A percentile compares a stretch with the other conserved stretches of the same genome.
Conservation (phyloP, 164 flowering plant species). For the Umbilicus rupestris region DNA sequence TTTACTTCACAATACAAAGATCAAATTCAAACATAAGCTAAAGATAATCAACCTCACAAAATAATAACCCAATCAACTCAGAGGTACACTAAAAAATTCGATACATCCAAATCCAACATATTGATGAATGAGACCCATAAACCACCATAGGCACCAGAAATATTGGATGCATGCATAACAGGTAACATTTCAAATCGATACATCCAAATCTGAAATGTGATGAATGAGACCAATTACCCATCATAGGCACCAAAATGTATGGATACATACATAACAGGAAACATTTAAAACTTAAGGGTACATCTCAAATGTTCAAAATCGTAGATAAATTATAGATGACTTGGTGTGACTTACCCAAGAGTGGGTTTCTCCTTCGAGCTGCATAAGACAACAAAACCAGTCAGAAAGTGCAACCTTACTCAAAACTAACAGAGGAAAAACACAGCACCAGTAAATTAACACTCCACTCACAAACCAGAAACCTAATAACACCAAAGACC, state of each 20-base stretch:
- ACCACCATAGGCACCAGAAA: no score
- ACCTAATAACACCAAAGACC: background rate
- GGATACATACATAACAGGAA: background rate
- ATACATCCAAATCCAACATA: no score
- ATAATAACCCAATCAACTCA: no score
- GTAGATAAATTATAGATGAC: background rate
- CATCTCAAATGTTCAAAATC: background rate
- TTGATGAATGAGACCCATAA: no score
- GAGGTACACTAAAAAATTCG: no score
- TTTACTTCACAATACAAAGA: background rate
- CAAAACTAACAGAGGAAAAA: slow-evolving; percentile 3
- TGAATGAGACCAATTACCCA: background rate
- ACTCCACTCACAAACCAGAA: no score
- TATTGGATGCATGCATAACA: no score
- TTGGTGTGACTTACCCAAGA: slow-evolving; percentile 61
- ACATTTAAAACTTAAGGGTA: background rate
- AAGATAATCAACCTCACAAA: background rate
- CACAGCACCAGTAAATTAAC: no score
- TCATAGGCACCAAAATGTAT: background rate
- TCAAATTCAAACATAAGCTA: background rate
- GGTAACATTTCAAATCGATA: no score
- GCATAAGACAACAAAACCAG: slow-evolving; percentile 17
- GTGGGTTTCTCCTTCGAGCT: slow-evolving; percentile 99
- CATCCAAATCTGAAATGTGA: no score
- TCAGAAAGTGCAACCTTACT: background rate